Base-by-base conservation (phyloP, 192 early-diverging fungal species). In the Kappamyces sp. region DNA sequence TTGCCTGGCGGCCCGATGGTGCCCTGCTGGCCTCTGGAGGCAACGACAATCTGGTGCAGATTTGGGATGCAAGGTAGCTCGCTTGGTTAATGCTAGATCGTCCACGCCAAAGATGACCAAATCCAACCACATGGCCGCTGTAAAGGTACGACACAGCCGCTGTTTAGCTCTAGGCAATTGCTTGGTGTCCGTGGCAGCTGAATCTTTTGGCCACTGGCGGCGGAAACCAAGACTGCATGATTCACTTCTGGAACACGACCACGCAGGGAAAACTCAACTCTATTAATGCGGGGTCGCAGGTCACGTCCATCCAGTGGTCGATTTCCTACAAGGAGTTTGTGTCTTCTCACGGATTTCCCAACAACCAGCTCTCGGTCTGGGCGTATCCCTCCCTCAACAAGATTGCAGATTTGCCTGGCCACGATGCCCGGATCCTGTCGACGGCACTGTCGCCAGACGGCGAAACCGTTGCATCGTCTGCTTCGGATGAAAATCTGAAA, bases 161-260 rank as follows among this genome's bases (percentile, higher is more conserved):
- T 2, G 6, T 51, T 23, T 43, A 31, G 35, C 40, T 65, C 13
- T 60, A 89, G 88, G 93, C 93, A 1, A 59, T 97, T 12, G 90
- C 94, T 12, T 97, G 93, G 94, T 92, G 92, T 67, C 93, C 94
- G 31, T 94, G 89, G 90, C 87, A 92, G 55, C 65, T 79, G 13
- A 82, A 75, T 43, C 71, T 79, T 43, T 67, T 82, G 23, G 80
- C 80, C 5, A 78, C 78, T n/a, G 80, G 80, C 40, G 80, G 80
- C 3, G 80, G 80, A 2, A 68, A 72, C 4, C 64, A 70, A 34
- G 80, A 82, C 58, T 51, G 65, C 37, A 70, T 47, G 34, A 78
- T 82, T 40, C 77, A 82, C 64, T 79, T 82, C 44, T 82, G 80
- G 80, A 82, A 82, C 59, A 66, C 66, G 2, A 63, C 74, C 2